These are phyloP conservation scores for Schizopora paradoxa DNA, from an alignment of 1,284 basidiomycete species.

Conservation along the genomic window DNA sequence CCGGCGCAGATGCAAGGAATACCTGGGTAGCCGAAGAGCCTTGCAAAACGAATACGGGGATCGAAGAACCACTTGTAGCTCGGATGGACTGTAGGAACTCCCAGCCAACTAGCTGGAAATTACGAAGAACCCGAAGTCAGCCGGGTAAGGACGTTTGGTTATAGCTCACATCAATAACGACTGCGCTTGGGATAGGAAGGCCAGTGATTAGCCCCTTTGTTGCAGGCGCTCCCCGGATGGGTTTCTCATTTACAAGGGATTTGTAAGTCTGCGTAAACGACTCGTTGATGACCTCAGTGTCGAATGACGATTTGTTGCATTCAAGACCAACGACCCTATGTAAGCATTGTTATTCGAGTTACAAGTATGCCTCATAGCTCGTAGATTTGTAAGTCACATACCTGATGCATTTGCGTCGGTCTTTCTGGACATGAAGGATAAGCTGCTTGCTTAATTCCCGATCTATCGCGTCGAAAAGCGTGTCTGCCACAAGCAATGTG, in stretches of 20 bases:
- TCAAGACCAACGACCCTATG: constrained; percentile 6
- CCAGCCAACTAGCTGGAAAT: constrained; percentile 5
- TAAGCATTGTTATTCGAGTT: background rate
- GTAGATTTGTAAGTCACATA: background rate
- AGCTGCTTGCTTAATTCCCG: constrained; percentile 2
- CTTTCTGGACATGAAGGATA: background rate
- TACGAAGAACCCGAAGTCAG: background rate
- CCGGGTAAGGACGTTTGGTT: background rate
- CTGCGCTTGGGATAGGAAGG: constrained; percentile 4
- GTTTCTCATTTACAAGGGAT: background rate
- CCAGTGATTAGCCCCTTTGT: background rate
- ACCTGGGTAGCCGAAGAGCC: background rate
- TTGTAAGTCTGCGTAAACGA: constrained; percentile 4
- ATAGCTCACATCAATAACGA: constrained; percentile 11
- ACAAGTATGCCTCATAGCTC: background rate
- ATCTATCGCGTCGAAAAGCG: background rate
- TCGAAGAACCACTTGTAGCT: background rate
- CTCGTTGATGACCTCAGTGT: background rate
- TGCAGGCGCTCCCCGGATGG: background rate
- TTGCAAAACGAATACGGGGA: constrained; percentile 9
- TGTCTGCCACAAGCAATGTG: constrained; percentile 6
- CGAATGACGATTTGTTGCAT: constrained; percentile 4
- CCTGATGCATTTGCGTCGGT: background rate
- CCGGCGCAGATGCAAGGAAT: constrained; percentile 4
- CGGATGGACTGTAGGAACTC: constrained; percentile 1